phyloP scores from a whole-genome alignment of 164 flowering plant species.

The Saururus chinensis region DNA sequence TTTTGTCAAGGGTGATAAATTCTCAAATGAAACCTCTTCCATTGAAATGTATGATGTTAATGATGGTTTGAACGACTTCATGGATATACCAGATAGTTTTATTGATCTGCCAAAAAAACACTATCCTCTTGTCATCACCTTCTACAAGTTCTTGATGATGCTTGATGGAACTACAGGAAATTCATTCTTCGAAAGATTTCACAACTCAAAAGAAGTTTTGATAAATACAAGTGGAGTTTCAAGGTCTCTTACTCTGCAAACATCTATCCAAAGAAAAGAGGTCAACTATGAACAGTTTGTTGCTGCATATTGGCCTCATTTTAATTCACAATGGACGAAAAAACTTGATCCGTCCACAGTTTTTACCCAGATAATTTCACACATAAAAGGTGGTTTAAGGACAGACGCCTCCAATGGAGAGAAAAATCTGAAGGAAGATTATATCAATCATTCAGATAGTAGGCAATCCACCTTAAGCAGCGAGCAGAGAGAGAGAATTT shows the following conservation, averaged over 20 bases:
- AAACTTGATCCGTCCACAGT: conserved; percentile 55
- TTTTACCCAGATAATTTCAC: conserved; percentile 65
- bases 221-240: conserved; percentile 10
- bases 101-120: conserved; percentile 23
- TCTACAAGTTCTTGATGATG: conserved; percentile 67
- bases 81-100: conserved; percentile 52
- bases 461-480: conserved; percentile 33
- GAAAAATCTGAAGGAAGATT: conserved; percentile 32
- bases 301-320: conserved; percentile 65
- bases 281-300: conserved; percentile 46
- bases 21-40: conserved; percentile 12
- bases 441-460: conserved; percentile 33
- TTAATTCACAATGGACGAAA: conserved; percentile 37
- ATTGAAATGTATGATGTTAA: conserved; percentile 30
- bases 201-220: conserved; percentile 13
- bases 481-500: conserved; percentile 37
- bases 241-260: conserved; percentile 34
- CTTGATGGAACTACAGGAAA: conserved; percentile 54
- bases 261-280: conserved; percentile 39
- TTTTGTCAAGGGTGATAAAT: conserved; percentile 21
- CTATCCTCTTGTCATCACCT: conserved; percentile 68
- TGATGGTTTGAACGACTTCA: conserved; percentile 24
- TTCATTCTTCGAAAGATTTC: conserved; percentile 55
- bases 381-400: conserved; percentile 55
- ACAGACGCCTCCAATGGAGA: conserved; percentile 21